These are phyloP conservation scores for Rhinocladiella similis DNA, from an alignment of 2,329 filamentous ascomycete genomes.

Conservation along the genomic window DNA sequence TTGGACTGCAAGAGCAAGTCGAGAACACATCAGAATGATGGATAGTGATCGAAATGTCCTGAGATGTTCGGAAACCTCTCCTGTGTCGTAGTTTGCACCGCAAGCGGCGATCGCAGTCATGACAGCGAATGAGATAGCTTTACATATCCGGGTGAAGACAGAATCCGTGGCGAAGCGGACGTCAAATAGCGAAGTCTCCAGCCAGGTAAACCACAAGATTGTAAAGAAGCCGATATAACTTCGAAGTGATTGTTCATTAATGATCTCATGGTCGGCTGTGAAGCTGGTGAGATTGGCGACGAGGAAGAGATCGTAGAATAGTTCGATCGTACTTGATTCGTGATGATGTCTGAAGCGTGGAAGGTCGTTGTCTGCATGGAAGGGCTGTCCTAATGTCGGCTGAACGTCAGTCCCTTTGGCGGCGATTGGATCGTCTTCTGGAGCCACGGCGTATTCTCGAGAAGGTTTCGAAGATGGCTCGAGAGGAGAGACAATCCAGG, in stretches of 20 bases:
- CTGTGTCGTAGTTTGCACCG: conserved; percentile 40
- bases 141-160: conserved; percentile 61
- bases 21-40: conserved; percentile 51
- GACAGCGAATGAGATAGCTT: conserved; percentile 61
- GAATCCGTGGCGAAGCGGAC: conserved; percentile 66
- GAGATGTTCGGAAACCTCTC: conserved; percentile 40
- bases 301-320: conserved; percentile 63
- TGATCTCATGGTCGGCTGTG: conserved; percentile 56
- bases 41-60: conserved; percentile 47
- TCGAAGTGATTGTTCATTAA: conserved; percentile 44
- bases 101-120: conserved; percentile 58
- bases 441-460: not conserved
- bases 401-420: not conserved
- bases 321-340: conserved; percentile 57
- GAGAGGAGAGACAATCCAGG: not conserved
- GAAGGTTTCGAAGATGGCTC: not conserved
- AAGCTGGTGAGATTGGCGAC: conserved; percentile 67
- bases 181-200: conserved; percentile 64
- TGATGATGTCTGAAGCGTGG: conserved; percentile 42
- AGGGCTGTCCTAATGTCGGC: not conserved
- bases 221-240: conserved; percentile 57
- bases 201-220: conserved; percentile 68
- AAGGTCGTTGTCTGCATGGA: not conserved
- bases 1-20: conserved; percentile 55
- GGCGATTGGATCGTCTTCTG: not conserved